Base-by-base conservation (phyloP, 108 stramenopile genomes). In the Pelagomonas calceolata region DNA sequence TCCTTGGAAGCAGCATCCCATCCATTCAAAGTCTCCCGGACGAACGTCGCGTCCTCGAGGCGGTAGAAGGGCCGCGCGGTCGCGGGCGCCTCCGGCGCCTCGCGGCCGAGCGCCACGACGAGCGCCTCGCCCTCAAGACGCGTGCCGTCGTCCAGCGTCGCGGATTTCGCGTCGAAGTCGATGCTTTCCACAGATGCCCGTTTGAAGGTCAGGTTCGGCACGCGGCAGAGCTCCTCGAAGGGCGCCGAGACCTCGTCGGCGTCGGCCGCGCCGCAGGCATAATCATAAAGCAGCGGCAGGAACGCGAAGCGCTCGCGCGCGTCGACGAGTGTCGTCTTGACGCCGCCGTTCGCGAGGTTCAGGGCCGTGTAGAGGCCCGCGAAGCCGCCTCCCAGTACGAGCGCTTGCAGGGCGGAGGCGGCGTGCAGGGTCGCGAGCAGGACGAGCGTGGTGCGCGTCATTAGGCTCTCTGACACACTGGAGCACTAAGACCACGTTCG, bases 231-330 rank as follows among this genome's bases (percentile, higher is more conserved):
- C 34, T n/a, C 33, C 32, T 5, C 32, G 30, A 36, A 70, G 35
- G 35, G 35, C 18, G 68, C 30, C 9, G 32, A 66, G 32, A 81
- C 79, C 72, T 51, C 72, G 4, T 32, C 44, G 26, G 10, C 30
- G 32, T 9, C 30, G 17, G 72, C 72, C 26, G 12, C 34, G 35
- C 72, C 72, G 30, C 33, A 34, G 33, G 82, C 82, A 30, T 79
- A 78, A 64, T 82, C 82, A 71, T 80, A 82, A 17, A 82, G 74
- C 39, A 82, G 69, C 18, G 82, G 82, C 39, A 82, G 37, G 78
- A 82, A 82, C 0, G 75, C 78, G 64, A 82, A 82, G 69, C 69
- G 68, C 37, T 80, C 79, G 17, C 77, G 63, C 64, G 78, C 70
- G 66, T 82, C 82, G 31, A 82, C 74, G 0, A 82, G 69, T 12